Percentiles rank a stretch among this genome's conserved stretches.
Evolutionary conservation across 352 stramenopile genomes (phyloP).

Genomic region (Plasmopara viticola): DNA sequence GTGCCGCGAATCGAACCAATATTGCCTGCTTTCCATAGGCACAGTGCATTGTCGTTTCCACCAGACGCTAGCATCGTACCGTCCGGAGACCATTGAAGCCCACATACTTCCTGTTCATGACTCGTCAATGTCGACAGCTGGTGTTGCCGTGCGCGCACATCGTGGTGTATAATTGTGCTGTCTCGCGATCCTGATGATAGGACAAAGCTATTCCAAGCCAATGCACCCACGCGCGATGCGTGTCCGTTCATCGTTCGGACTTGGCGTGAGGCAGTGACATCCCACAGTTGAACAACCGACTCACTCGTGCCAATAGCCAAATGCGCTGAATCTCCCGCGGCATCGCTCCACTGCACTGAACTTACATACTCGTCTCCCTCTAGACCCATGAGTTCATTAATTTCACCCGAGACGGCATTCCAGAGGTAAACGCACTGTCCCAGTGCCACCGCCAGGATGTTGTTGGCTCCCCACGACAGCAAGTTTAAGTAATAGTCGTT

Average conservation of each 20-base stretch:
- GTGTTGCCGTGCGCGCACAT: conserved; percentile 66
- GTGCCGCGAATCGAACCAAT: conserved; percentile 54
- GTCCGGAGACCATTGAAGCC: conserved; percentile 95
- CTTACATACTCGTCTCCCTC: conserved; percentile 93
- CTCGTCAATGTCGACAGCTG: conserved; percentile 87
- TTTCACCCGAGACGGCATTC: conserved; percentile 94
- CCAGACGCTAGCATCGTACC: conserved; percentile 93
- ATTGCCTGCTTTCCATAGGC: conserved; percentile 93
- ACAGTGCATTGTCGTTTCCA: conserved; percentile 97
- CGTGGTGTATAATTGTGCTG: conserved; percentile 88
- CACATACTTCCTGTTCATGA: conserved; percentile 97
- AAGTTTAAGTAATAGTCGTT: conserved; percentile 99
- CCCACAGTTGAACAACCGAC: conserved; percentile 96
- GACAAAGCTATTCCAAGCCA: conserved; percentile 95
- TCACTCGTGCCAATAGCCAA: conserved; percentile 95
- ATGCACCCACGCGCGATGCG: conserved; percentile 87
- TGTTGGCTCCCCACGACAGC: conserved; percentile 94
- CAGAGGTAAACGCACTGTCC: conserved; percentile 97
- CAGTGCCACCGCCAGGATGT: conserved; percentile 96
- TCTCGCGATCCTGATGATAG: conserved; percentile 93
- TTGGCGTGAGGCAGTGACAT: conserved; percentile 89
- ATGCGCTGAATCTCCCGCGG: conserved; percentile 60
- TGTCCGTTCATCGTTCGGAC: conserved; percentile 92
- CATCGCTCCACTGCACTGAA: conserved; percentile 93
- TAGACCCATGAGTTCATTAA: conserved; percentile 91